Evolutionary conservation across 495 filamentous ascomycete genomes (phyloP), one percentile per base, ranked within the genome.

Genomic region (Bacidia gigantensis): DNA sequence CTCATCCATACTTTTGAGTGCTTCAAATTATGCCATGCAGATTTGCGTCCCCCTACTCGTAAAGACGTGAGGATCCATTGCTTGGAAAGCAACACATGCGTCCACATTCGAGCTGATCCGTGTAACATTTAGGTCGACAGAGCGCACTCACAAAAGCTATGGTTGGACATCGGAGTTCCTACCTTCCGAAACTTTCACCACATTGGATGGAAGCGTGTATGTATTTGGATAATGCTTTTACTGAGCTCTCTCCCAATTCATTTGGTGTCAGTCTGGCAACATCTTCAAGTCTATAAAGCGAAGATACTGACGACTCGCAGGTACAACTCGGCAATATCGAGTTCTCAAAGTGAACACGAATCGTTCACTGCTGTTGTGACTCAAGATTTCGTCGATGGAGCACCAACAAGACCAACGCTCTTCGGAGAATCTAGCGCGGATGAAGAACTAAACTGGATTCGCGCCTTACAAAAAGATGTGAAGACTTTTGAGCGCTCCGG

Each of bases 11-110:
- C 54, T 72, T 26, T 63, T 72, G 1, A 58, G 62, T 0, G 66
- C 67, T 0, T 67, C 63, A 29, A 74, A 72, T 50, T 70, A 70
- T 43, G 63, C 62, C 29, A 72, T 71, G 69, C 69, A 72, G 54
- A 55, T 61, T 44, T 49, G 69, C 5, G 62, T 61, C n/a, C 67
- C 2, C 70, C 70, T 1, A 69, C 67, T 2, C 60, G 69, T 9
- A 45, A 62, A 24, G 67, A 72, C 32, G 46, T 35, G 29, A 35
- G 29, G 29, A 35, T 35, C 29, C 14, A 5, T 35, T 14, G 7
- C 5, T 5, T 7, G 7, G 14, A 35, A 35, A 7, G 29, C 14
- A 14, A 14, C 5, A 14, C 7, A 14, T 14, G 29, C 14, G 29
- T 14, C 14, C 29, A 14, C 5, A 35, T 5, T 14, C 5, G 29